Conservation (phyloP, 2,329 filamentous ascomycete species). For the Blumeria graminis region DNA sequence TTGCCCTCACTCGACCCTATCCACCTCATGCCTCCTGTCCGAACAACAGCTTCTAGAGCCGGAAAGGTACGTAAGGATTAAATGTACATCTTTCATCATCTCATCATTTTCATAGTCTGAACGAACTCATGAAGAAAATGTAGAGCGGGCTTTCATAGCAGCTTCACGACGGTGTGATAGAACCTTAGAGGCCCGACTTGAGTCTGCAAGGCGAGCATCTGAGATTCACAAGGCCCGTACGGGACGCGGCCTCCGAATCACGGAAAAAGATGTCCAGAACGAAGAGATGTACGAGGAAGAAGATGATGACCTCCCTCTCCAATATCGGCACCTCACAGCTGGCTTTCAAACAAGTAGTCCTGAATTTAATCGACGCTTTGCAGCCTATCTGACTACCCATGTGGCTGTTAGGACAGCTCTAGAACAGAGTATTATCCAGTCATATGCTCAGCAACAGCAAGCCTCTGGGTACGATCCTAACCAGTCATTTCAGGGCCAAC, state of each 20-base stretch:
- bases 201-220: constrained; percentile 73
- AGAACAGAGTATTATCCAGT: constrained; percentile 19
- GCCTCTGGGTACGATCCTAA: background rate
- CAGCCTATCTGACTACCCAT: constrained; percentile 29
- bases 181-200: constrained; percentile 64
- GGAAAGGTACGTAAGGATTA: background rate
- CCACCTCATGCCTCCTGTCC: background rate
- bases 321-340: constrained; percentile 37
- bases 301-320: constrained; percentile 52
- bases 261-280: constrained; percentile 63
- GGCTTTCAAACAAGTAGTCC: constrained; percentile 20
- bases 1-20: too few species aligned
- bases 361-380: constrained; percentile 9
- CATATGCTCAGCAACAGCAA: constrained; percentile 12
- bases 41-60: background rate
- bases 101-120: constrained; percentile 28
- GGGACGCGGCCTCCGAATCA: constrained; percentile 58
- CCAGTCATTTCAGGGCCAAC: constrained; percentile 15
- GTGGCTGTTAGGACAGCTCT: constrained; percentile 28
- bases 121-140: constrained; percentile 57
- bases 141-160: constrained; percentile 76
- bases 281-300: constrained; percentile 96
- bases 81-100: background rate
- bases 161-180: constrained; percentile 71
- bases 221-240: constrained; percentile 75